phyloP scores from a whole-genome alignment of 2,329 filamentous ascomycete species.

The Hysterium pulicare region DNA sequence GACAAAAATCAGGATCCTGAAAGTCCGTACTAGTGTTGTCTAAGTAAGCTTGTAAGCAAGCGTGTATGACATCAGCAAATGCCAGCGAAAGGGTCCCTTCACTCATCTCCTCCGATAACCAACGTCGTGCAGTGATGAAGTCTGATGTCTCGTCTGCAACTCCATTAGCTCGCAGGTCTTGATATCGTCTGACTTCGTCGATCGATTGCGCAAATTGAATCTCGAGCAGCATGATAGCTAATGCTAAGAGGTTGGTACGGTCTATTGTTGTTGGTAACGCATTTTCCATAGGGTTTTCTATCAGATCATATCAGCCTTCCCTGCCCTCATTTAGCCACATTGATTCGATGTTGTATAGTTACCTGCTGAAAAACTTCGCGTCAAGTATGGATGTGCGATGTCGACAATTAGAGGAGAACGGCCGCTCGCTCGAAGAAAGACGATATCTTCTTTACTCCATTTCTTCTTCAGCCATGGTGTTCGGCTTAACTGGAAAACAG shows the following conservation, averaged over 20 bases:
- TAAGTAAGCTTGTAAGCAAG: constrained; percentile 1
- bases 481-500: neutral
- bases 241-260: constrained; percentile 3
- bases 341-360: too few species aligned
- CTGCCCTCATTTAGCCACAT: too few species aligned
- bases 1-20: constrained; percentile 4
- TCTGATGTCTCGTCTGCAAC: neutral
- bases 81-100: constrained; percentile 1
- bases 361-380: neutral
- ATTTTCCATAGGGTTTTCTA: neutral
- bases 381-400: constrained; percentile 7
- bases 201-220: neutral
- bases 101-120: neutral
- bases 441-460: constrained; percentile 1
- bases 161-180: neutral
- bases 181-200: neutral
- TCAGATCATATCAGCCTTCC: too few species aligned
- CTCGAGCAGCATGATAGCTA: neutral
- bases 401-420: neutral
- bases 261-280: neutral
- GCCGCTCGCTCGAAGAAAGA: neutral
- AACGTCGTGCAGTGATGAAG: neutral
- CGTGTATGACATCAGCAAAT: constrained; percentile 2
- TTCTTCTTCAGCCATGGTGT: neutral
- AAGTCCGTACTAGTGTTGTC: constrained; percentile 2